phyloP scores from a whole-genome alignment of 192 early-diverging fungal species.

The Coemansia sp. region DNA sequence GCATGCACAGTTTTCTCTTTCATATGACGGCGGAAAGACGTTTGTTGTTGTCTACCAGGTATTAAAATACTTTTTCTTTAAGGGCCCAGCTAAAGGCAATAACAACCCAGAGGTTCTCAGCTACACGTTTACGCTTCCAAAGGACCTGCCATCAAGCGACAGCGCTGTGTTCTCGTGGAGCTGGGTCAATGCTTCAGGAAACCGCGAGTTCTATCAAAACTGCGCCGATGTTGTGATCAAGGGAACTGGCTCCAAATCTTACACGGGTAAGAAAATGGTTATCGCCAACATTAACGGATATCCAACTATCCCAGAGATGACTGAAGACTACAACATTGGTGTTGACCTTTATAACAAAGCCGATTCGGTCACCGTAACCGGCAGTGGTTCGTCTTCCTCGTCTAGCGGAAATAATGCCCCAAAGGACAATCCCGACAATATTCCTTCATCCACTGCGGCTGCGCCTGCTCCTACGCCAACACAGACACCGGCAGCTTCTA shows the following conservation, averaged over 20 bases:
- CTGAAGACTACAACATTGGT: conserved; percentile 31
- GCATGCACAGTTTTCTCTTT: conserved; percentile 62
- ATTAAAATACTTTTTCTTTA: conserved; percentile 35
- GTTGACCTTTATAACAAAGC: conserved; percentile 27
- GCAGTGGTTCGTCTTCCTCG: conserved; percentile 12
- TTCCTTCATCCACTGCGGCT: not conserved
- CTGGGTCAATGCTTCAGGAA: conserved; percentile 73
- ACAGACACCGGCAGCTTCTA: conserved; percentile 1
- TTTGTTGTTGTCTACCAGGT: conserved; percentile 55
- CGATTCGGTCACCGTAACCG: conserved; percentile 29
- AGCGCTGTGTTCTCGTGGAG: conserved; percentile 59
- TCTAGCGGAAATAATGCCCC: not conserved
- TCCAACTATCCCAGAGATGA: conserved; percentile 56
- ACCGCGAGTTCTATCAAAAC: conserved; percentile 71
- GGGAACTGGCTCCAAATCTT: conserved; percentile 27
- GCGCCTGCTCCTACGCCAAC: not conserved
- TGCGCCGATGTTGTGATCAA: conserved; percentile 37
- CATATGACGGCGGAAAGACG: conserved; percentile 57
- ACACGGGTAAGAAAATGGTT: conserved; percentile 34
- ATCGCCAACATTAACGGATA: conserved; percentile 41
- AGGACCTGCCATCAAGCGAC: conserved; percentile 43
- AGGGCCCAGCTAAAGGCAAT: conserved; percentile 9
- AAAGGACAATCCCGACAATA: conserved; percentile 20
- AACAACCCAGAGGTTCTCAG: conserved; percentile 18
- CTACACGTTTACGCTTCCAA: conserved; percentile 57